These are phyloP conservation scores for Phoma sp. DNA, from an alignment of 2,329 filamentous ascomycete genomes.

Conservation along the genomic window DNA sequence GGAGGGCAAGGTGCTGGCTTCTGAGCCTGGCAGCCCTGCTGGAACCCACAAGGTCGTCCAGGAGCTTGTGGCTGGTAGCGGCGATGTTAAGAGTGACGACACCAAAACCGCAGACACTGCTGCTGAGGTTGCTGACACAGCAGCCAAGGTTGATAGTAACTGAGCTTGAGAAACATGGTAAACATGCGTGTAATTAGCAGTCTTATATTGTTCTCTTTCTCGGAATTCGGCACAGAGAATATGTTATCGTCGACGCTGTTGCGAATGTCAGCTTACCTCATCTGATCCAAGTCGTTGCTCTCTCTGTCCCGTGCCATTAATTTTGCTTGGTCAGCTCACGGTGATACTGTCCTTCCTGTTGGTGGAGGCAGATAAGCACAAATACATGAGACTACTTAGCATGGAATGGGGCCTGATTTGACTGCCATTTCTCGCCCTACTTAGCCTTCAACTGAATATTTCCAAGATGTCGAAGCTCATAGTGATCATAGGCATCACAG, in stretches of 20 bases:
- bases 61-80: constrained; percentile 61
- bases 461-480: constrained; percentile 22
- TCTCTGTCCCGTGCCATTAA: too few relatives aligned
- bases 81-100: constrained; percentile 33
- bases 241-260: too few relatives aligned
- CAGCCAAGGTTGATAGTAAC: constrained; percentile 48
- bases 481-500: constrained; percentile 27
- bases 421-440: too few relatives aligned
- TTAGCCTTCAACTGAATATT: not conserved
- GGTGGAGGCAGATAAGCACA: too few relatives aligned
- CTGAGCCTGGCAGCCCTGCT: constrained; percentile 77
- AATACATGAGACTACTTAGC: too few relatives aligned
- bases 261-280: too few relatives aligned
- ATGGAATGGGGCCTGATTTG: too few relatives aligned
- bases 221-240: too few relatives aligned
- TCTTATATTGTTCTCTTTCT: not conserved
- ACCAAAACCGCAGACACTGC: constrained; percentile 49
- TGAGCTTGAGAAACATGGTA: constrained; percentile 13
- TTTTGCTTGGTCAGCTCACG: too few relatives aligned
- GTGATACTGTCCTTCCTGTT: too few relatives aligned
- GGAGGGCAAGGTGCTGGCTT: constrained; percentile 77
- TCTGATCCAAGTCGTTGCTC: too few relatives aligned
- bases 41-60: constrained; percentile 80
- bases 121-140: constrained; percentile 56
- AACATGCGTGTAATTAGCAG: not conserved